phyloP scores from a whole-genome alignment of 148 eudicot species.

The Limonium bicolor region DNA sequence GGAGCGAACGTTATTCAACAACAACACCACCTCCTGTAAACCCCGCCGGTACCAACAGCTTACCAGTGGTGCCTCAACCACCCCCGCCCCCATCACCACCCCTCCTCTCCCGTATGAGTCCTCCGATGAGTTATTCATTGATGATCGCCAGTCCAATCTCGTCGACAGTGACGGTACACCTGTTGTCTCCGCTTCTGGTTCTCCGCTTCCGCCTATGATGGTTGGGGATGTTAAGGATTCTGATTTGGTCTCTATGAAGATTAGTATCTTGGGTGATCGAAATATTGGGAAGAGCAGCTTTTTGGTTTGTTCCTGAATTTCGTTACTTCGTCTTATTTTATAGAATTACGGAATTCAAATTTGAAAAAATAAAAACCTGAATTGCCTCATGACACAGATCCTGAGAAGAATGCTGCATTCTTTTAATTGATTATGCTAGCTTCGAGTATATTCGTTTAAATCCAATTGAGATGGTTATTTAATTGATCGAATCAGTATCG shows the following conservation, averaged over 20 bases:
- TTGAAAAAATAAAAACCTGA: not conserved
- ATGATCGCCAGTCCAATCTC: not conserved
- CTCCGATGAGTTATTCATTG: not conserved
- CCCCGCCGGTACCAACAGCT: conserved; percentile 17
- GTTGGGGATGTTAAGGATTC: conserved; percentile 7
- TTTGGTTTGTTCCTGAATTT: conserved; percentile 10
- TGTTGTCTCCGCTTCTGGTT: not conserved
- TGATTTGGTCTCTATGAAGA: conserved; percentile 46
- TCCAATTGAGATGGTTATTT: too few species aligned
- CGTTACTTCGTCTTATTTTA: too few species aligned
- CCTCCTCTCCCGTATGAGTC: not conserved
- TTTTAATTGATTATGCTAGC: too few species aligned
- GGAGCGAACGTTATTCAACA: conserved; percentile 10
- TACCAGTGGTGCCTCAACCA: conserved; percentile 1
- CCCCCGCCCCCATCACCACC: conserved; percentile 2
- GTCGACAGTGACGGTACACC: too few species aligned
- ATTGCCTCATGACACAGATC: not conserved
- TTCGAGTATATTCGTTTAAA: too few species aligned
- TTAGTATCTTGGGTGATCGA: conserved; percentile 50
- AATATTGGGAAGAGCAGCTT: conserved; percentile 55
- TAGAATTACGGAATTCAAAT: too few species aligned
- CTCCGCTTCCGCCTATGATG: not conserved
- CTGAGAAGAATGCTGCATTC: too few species aligned
- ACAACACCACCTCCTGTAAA: conserved; percentile 2
- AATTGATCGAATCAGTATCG: too few species aligned